phyloP scores from a whole-genome alignment of 176 grass and related monocot genomes.

The Thinopyrum elongatum region DNA sequence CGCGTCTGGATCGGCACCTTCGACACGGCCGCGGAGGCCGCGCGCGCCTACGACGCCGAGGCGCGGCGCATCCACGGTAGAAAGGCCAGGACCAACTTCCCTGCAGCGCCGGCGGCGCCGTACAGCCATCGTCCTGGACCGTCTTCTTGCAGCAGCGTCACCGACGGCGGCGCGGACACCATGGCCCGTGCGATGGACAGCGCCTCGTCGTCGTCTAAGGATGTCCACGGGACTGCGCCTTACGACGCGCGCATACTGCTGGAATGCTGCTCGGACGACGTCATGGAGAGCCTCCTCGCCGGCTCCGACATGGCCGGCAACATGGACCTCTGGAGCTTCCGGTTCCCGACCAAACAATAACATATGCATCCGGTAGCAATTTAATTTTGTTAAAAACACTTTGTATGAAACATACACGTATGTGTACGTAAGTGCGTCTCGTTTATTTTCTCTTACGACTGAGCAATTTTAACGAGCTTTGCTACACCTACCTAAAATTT shows the following conservation, averaged over 20 bases:
- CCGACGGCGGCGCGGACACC: not conserved
- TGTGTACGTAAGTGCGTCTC: too few species aligned
- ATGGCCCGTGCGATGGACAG: not conserved
- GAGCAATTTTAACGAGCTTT: too few species aligned
- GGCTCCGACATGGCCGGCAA: not conserved
- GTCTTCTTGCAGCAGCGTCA: not conserved
- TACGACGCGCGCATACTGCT: not conserved
- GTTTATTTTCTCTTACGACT: too few species aligned
- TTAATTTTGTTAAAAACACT: too few species aligned
- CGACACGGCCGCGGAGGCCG: conserved; percentile 75
- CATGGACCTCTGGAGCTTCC: not conserved
- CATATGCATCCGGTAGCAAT: too few species aligned
- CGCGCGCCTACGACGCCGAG: conserved; percentile 70
- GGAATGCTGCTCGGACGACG: conserved; percentile 31
- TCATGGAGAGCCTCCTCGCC: conserved; percentile 36
- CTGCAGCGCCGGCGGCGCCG: not conserved
- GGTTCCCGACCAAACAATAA: too few species aligned
- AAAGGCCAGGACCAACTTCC: conserved; percentile 29
- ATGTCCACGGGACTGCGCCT: not conserved
- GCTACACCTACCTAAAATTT: too few species aligned
- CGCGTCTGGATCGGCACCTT: conserved; percentile 96
- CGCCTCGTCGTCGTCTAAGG: not conserved
- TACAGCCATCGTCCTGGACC: not conserved
- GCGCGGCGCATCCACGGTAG: conserved; percentile 17
- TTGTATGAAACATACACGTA: too few species aligned